phyloP scores from a whole-genome alignment of 805 yeast species.

The Wickerhamomyces strasburgensis region DNA sequence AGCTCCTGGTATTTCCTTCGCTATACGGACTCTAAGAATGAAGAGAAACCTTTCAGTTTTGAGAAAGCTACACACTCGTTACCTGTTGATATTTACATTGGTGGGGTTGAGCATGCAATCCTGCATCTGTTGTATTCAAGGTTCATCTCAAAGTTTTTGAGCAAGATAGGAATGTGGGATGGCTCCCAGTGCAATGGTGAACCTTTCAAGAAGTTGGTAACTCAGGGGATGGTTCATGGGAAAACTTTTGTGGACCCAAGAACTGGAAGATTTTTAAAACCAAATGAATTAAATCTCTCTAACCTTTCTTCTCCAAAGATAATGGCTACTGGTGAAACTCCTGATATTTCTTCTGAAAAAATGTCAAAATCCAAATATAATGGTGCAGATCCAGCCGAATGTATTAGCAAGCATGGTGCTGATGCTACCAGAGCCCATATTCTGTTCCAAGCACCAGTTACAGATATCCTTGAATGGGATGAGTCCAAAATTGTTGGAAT shows the following conservation, averaged over 20 bases:
- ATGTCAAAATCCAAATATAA: slow-evolving; percentile 96
- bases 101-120: slow-evolving; percentile 97
- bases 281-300: slow-evolving; percentile 58
- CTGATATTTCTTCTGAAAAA: slow-evolving; percentile 68
- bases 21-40: slow-evolving; percentile 69
- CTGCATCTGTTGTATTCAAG: slow-evolving; percentile 83
- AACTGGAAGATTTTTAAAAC: slow-evolving; percentile 71
- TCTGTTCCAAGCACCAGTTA: slow-evolving; percentile 85
- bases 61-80: slow-evolving; percentile 45
- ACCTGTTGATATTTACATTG: slow-evolving; percentile 89
- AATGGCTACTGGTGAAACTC: slow-evolving; percentile 43
- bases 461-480: slow-evolving; percentile 85
- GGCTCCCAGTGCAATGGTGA: slow-evolving; percentile 59
- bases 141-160: slow-evolving; percentile 76
- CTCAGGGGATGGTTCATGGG: slow-evolving; percentile 99
- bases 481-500: slow-evolving; percentile 81
- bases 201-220: slow-evolving; percentile 74
- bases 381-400: slow-evolving; percentile 84
- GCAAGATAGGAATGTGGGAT: slow-evolving; percentile 62
- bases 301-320: slow-evolving; percentile 41
- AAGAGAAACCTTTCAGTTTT: slow-evolving; percentile 44
- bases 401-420: slow-evolving; percentile 76
- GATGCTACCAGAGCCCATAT: slow-evolving; percentile 94
- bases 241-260: slow-evolving; percentile 70
- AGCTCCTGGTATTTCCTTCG: slow-evolving; percentile 95